Evolutionary conservation across 1,284 basidiomycete species (phyloP).

Genomic region (Cryptococcus hybrid): DNA sequence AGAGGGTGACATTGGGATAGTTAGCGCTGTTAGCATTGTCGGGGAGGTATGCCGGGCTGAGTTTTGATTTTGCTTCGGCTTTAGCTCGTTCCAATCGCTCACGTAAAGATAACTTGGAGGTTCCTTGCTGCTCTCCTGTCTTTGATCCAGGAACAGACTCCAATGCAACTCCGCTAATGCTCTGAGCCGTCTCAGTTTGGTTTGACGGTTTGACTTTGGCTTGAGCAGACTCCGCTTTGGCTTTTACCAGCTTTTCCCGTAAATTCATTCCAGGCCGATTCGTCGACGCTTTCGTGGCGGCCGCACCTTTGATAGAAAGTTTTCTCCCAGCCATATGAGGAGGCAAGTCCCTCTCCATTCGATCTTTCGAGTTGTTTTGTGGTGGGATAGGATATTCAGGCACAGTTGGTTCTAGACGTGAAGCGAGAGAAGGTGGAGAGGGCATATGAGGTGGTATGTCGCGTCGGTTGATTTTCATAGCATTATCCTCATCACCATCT

Average conservation of each 20-base stretch:
- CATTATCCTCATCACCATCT: neutral
- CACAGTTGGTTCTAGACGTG: neutral
- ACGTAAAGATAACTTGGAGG: neutral
- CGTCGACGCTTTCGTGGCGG: neutral
- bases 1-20: too few relatives aligned
- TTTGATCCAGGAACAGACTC: too few relatives aligned
- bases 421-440: neutral
- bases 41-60: neutral
- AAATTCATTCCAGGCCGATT: neutral
- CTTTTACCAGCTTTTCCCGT: constrained; percentile 24
- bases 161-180: too few relatives aligned
- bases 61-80: neutral
- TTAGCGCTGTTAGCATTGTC: too few relatives aligned
- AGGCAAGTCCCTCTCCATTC: neutral
- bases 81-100: neutral
- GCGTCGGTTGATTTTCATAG: neutral
- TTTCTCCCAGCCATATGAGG: neutral
- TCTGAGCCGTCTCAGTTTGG: too few relatives aligned
- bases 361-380: neutral
- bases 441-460: neutral
- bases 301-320: neutral
- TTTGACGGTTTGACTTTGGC: neutral
- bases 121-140: neutral
- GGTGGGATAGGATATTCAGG: neutral
- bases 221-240: constrained; percentile 21